Base-by-base conservation (phyloP, 148 eudicot species). In the Rhododendron simsii region DNA sequence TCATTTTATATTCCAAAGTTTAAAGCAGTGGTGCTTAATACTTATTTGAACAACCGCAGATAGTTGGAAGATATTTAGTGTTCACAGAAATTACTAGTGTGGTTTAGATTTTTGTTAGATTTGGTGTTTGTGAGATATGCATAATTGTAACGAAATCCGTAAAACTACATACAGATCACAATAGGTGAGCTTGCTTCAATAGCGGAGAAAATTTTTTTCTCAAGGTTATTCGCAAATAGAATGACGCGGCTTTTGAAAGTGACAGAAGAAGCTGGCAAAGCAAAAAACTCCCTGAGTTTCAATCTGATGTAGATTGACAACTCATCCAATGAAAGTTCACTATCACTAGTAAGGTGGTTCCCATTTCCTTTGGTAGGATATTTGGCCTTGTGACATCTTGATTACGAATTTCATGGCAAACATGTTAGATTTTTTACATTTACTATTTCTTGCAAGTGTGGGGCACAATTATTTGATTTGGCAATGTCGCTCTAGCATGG, bases 401-500 rank as follows among this genome's bases (percentile, higher is more conserved):
- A n/a, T 37, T 63, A 20, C 7, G 50, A 9, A 45, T 69, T 45
- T 16, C 35, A 71, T 71, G 21, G 47, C 20, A 16, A 30, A 81
- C 16, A 18, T 11, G n/a, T 33, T 55, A 35, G 20, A 44, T 16
- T 41, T 26, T 23, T 88, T 15, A 78, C 59, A 21, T 37, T 57
- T 83, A 48, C 20, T 86, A 87, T 82, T 81, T 84, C 8, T 75
- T 88, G 61, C 57, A 57, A 82, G 39, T 87, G 87, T 91, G 95
- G 99, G 90, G 95, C 95, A 59, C 92, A 91, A 84, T 86, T 93
- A 74, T 86, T 95, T 85, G 98, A 95, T 88, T 87, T 97, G 93
- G 96, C 98, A 59, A 94, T 90, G 83, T 93, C 99, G 76, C 90
- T 95, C 83, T 85, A 92, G 87, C 98, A 98, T 87, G 99, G 99